A percentile compares a stretch with the other conserved stretches of the same genome.
These are phyloP conservation scores for Galerina sulciceps DNA, from an alignment of 768 basidiomycete species.

Conservation along the genomic window DNA sequence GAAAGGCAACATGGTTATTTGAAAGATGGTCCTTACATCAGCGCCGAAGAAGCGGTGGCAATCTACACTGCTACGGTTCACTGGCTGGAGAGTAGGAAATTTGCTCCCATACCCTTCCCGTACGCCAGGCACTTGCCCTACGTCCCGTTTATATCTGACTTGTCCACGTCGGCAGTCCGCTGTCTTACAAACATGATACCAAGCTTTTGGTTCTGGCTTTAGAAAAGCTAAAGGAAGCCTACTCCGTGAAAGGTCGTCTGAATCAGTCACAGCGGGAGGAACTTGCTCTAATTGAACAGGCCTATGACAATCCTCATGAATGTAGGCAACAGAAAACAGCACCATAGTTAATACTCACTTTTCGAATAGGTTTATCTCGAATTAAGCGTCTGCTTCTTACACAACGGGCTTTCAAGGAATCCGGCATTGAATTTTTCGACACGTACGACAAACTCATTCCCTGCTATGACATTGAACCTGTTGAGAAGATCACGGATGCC, in stretches of 20 bases:
- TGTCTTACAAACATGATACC: slow-evolving; percentile 99
- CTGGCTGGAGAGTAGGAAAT: slow-evolving; percentile 98
- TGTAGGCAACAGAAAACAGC: slow-evolving; percentile 48
- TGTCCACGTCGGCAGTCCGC: slow-evolving; percentile 53
- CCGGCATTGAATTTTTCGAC: slow-evolving; percentile 96
- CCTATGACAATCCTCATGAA: slow-evolving; percentile 99
- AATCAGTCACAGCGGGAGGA: slow-evolving; percentile 99
- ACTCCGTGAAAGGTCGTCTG: slow-evolving; percentile 95
- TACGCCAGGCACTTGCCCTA: slow-evolving; percentile 36
- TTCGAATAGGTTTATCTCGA: slow-evolving; percentile 74
- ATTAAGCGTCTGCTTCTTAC: slow-evolving; percentile 97
- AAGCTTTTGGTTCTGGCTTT: slow-evolving; percentile 95
- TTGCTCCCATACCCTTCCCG: slow-evolving; percentile 99
- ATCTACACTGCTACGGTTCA: slow-evolving; percentile 99
- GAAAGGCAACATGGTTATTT: slow-evolving; percentile 98
- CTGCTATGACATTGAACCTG: slow-evolving; percentile 98
- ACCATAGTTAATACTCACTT: neutral
- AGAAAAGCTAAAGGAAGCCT: slow-evolving; percentile 98
- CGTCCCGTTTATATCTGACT: neutral
- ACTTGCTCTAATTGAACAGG: slow-evolving; percentile 96
- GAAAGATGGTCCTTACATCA: slow-evolving; percentile 99
- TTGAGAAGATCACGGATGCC: slow-evolving; percentile 99
- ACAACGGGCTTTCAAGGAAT: slow-evolving; percentile 98
- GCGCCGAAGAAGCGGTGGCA: slow-evolving; percentile 97
- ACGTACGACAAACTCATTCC: slow-evolving; percentile 98